Evolutionary conservation across 257 asterid genomes (phyloP).

Genomic region (Solanum habrochaites): DNA sequence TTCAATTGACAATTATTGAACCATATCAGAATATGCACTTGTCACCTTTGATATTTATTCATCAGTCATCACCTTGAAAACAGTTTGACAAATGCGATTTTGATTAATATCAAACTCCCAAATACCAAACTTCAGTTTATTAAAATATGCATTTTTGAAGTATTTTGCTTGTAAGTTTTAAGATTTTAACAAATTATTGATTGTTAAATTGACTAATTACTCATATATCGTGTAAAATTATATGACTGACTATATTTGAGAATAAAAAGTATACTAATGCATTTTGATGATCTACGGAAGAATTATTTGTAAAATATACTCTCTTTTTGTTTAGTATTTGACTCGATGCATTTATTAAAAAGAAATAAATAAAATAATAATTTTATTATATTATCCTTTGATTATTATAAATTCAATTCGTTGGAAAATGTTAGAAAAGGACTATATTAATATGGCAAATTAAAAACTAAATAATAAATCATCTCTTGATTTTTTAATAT

Average conservation of each 20-base stretch:
- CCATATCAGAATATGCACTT: neutral
- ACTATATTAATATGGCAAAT: neutral
- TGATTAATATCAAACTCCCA: neutral
- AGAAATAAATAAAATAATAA: neutral
- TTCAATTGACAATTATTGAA: neutral
- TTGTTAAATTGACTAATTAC: neutral
- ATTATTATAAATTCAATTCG: neutral
- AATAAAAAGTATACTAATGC: neutral
- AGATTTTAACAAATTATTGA: neutral
- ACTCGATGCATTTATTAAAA: fast-evolving
- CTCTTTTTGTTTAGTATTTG: neutral
- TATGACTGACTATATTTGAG: neutral
- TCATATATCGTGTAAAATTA: neutral
- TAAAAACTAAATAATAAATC: neutral
- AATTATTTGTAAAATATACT: neutral
- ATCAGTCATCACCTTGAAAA: neutral
- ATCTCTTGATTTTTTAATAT: neutral
- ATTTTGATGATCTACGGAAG: neutral
- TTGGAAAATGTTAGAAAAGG: neutral
- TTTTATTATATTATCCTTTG: neutral
- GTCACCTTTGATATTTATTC: neutral
- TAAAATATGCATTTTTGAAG: neutral
- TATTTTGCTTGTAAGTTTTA: neutral
- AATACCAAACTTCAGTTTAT: neutral
- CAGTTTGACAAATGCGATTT: neutral